Percentiles rank a stretch among this genome's conserved stretches.
phyloP scores from a whole-genome alignment of 345 rosid species.

The Hypericum androsaemum region DNA sequence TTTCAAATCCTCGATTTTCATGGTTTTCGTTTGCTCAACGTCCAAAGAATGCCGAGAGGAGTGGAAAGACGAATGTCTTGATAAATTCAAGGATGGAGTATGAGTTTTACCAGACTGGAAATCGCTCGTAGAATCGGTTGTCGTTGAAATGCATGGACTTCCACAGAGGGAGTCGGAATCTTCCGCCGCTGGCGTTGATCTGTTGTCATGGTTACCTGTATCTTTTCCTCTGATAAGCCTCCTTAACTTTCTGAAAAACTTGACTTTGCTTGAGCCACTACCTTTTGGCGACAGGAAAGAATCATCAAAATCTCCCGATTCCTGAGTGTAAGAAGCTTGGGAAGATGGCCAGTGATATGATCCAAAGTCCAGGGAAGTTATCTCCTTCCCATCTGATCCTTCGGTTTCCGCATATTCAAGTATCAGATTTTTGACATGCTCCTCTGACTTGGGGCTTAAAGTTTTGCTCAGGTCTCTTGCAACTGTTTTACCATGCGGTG shows the following conservation, averaged over 20 bases:
- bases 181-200: slow-evolving; percentile 24
- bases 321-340: slow-evolving; percentile 42
- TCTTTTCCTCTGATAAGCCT: slow-evolving; percentile 61
- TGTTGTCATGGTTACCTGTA: slow-evolving; percentile 18
- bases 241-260: slow-evolving; percentile 51
- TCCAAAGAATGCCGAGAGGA: slow-evolving; percentile 38
- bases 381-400: slow-evolving; percentile 31
- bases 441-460: slow-evolving; percentile 68
- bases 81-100: slow-evolving; percentile 22
- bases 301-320: slow-evolving; percentile 41
- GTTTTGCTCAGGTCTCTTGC: slow-evolving; percentile 82
- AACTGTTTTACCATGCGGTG: slow-evolving; percentile 49
- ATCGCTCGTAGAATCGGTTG: slow-evolving; percentile 16
- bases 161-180: slow-evolving; percentile 19
- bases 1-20: slow-evolving; percentile 23
- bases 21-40: slow-evolving; percentile 31
- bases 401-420: slow-evolving; percentile 63
- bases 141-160: slow-evolving; percentile 22
- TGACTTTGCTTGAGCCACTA: slow-evolving; percentile 32
- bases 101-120: slow-evolving; percentile 13
- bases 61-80: slow-evolving; percentile 14
- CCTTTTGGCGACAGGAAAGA: slow-evolving; percentile 32
- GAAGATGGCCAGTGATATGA: slow-evolving; percentile 58
- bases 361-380: slow-evolving; percentile 29
- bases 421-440: slow-evolving; percentile 68